Evolutionary conservation across 75 land plant species (phyloP).

Genomic region (Cunninghamia lanceolata): DNA sequence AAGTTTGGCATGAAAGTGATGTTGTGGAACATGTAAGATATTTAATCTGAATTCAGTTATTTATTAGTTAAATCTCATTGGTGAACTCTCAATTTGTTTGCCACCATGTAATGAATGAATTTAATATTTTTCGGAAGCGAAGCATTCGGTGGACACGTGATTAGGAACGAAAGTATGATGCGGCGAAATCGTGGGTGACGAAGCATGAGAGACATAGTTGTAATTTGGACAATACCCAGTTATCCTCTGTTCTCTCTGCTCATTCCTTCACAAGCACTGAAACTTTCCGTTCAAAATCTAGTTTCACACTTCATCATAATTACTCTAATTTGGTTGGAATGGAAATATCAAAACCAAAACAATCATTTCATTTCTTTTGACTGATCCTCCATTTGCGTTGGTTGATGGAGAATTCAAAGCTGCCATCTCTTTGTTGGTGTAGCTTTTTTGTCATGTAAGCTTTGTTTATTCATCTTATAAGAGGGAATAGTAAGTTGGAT

Average conservation of each 20-base stretch:
- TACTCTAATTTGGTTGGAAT: background rate
- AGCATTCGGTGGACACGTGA: background rate
- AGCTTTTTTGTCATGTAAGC: background rate
- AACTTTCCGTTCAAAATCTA: background rate
- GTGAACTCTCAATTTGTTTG: too few relatives aligned
- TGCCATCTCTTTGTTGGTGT: background rate
- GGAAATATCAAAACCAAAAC: background rate
- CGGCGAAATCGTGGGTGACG: background rate
- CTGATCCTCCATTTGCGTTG: background rate
- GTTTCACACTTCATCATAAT: background rate
- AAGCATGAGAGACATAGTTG: background rate
- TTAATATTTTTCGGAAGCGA: too few relatives aligned
- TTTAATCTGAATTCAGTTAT: too few relatives aligned
- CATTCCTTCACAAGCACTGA: background rate
- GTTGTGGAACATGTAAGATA: too few relatives aligned
- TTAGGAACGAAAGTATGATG: background rate
- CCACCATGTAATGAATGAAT: too few relatives aligned
- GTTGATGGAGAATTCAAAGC: background rate
- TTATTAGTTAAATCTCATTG: too few relatives aligned
- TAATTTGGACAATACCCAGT: too few relatives aligned
- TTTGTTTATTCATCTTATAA: background rate
- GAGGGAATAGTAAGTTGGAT: background rate
- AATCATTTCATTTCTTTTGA: background rate
- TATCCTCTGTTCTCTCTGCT: background rate
- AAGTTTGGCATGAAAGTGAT: too few relatives aligned